phyloP scores from a whole-genome alignment of 2,329 filamentous ascomycete genomes.

The Orbilia brochopaga region DNA sequence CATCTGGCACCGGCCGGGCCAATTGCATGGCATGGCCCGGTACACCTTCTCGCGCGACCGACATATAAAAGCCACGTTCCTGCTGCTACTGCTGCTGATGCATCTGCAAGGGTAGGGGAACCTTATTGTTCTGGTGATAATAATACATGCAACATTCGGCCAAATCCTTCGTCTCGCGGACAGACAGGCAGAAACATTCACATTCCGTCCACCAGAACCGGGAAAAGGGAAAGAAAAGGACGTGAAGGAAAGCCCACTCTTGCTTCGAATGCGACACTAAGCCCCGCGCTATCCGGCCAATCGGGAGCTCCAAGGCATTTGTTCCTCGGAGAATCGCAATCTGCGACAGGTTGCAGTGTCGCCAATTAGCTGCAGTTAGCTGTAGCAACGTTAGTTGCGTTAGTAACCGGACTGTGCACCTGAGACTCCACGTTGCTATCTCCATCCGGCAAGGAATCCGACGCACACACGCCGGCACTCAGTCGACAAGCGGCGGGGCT shows the following conservation, averaged over 20 bases:
- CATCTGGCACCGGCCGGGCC: slow-evolving; percentile 15
- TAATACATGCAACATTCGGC: slow-evolving; percentile 12
- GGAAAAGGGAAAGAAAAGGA: slow-evolving; percentile 7
- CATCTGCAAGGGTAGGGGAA: slow-evolving; percentile 37
- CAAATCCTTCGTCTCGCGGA: slow-evolving; percentile 27
- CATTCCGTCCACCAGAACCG: slow-evolving; percentile 11
- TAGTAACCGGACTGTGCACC: background rate
- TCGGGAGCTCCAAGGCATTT: slow-evolving; percentile 30
- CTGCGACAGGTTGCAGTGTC: slow-evolving; percentile 15
- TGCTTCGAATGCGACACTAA: slow-evolving; percentile 13
- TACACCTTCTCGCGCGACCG: slow-evolving; percentile 11
- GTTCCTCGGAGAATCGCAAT: slow-evolving; percentile 36
- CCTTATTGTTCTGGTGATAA: slow-evolving; percentile 36
- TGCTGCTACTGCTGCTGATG: slow-evolving; percentile 21
- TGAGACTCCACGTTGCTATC: slow-evolving; percentile 39
- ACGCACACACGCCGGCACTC: slow-evolving; percentile 22
- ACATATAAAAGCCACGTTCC: slow-evolving; percentile 49
- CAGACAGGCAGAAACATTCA: no score
- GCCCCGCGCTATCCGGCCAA: slow-evolving; percentile 29
- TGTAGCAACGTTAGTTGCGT: background rate
- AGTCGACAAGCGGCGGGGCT: slow-evolving; percentile 24
- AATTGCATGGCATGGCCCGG: slow-evolving; percentile 21
- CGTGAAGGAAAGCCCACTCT: background rate
- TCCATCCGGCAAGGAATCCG: slow-evolving; percentile 46
- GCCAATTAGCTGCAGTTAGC: background rate